Evolutionary conservation across 805 yeast species (phyloP), one percentile per base, ranked within the genome.

Genomic region (Zygosaccharomyces siamensis): DNA sequence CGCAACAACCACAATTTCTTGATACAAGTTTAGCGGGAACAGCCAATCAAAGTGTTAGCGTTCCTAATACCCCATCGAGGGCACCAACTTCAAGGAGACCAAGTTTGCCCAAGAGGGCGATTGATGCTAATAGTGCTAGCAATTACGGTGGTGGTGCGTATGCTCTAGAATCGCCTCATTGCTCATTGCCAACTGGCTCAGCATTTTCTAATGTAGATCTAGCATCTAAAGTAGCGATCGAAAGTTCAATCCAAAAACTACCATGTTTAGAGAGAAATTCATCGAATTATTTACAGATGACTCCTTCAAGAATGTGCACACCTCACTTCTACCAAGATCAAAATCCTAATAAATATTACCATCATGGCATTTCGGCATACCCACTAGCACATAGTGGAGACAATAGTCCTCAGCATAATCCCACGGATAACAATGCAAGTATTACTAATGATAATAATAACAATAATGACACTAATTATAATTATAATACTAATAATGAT

Each of bases 81-180:
- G 48, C 43, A 7, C 46, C 47, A 14, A 37, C 45, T n/a, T 45
- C 53, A 16, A 45, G 51, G 7, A 48, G 40, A 16, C 54, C 52
- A 2, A 46, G 56, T 30, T 33, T 36, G 18, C 32, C 37, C 14
- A 41, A 35, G 30, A 50, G 43, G 18, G 28, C 43, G 4, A 24
- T 26, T 24, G 46, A 45, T n/a, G 39, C 45, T 33, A 45, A 51
- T 18, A 50, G 30, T 14, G 49, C 46, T 6, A 33, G 37, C 20
- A 33, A 33, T 14, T 14, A 33, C 16, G 37, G 45, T 14, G 28
- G 52, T 11, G 49, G 24, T 12, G 49, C 46, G 5, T 52, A 53
- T 28, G 32, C 47, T 18, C 49, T 53, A 6, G 49, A 40, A 11
- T 58, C 61, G 12, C 61, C 61, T 2, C 51, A 39, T 21, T 50